Evolutionary conservation across 2,329 filamentous ascomycete species (phyloP).

Genomic region (Xylariales sp.): DNA sequence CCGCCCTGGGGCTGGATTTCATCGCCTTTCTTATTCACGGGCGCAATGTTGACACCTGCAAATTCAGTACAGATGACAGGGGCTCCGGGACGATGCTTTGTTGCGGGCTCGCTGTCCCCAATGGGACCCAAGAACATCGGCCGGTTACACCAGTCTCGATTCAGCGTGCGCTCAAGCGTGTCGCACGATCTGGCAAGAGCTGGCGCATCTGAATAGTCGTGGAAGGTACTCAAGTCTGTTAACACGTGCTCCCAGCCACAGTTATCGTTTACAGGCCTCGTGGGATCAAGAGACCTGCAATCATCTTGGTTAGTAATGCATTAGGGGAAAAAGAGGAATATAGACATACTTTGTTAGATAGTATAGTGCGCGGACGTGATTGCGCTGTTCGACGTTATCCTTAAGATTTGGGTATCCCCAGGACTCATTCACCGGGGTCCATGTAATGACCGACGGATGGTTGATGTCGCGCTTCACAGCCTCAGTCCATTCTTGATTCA

Average conservation of each 20-base stretch:
- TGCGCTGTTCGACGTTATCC: slow-evolving; percentile 66
- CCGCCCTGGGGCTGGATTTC: slow-evolving; percentile 48
- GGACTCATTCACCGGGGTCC: slow-evolving; percentile 73
- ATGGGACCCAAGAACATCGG: slow-evolving; percentile 66
- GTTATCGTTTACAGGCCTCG: slow-evolving; percentile 75
- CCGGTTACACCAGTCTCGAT: slow-evolving; percentile 60
- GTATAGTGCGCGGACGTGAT: slow-evolving; percentile 73
- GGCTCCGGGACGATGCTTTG: slow-evolving; percentile 63
- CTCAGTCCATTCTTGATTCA: slow-evolving; percentile 73
- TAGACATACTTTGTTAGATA: slow-evolving; percentile 68
- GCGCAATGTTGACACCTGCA: slow-evolving; percentile 74
- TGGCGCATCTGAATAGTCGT: slow-evolving; percentile 72
- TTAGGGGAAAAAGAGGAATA: neutral
- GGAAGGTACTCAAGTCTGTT: slow-evolving; percentile 74
- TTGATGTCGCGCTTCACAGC: slow-evolving; percentile 73
- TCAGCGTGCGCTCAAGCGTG: slow-evolving; percentile 64
- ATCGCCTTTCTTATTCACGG: slow-evolving; percentile 51
- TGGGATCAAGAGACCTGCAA: slow-evolving; percentile 66
- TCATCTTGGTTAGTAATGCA: slow-evolving; percentile 6
- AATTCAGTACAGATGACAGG: slow-evolving; percentile 76
- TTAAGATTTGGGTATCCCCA: slow-evolving; percentile 73
- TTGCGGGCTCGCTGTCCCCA: slow-evolving; percentile 58
- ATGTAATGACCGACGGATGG: slow-evolving; percentile 71
- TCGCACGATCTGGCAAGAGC: slow-evolving; percentile 66
- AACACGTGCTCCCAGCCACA: slow-evolving; percentile 77